Percentiles rank a stretch among this genome's conserved stretches.
Evolutionary conservation across 2,329 filamentous ascomycete species (phyloP).

Genomic region (Cercospora zeina): DNA sequence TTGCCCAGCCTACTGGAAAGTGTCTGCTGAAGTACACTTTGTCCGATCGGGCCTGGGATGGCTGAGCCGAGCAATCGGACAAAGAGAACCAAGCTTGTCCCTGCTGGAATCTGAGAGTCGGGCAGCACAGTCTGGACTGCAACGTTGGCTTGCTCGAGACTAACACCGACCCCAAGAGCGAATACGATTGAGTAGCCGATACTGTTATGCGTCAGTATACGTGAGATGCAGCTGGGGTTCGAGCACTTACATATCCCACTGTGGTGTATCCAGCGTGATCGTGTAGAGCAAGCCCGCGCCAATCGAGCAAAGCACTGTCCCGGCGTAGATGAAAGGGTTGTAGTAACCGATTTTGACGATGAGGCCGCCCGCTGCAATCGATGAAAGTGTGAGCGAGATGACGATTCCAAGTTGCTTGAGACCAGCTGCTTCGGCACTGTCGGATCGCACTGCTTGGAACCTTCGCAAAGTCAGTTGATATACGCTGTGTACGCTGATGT

Average conservation of each 20-base stretch:
- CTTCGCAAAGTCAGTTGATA: not conserved
- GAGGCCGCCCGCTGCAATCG: slow-evolving; percentile 41
- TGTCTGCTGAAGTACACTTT: slow-evolving; percentile 20
- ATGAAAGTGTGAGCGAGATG: slow-evolving; percentile 45
- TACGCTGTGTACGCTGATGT: not conserved
- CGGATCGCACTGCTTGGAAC: slow-evolving; percentile 26
- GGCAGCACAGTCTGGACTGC: slow-evolving; percentile 22
- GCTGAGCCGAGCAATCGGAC: slow-evolving; percentile 19
- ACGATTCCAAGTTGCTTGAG: slow-evolving; percentile 23
- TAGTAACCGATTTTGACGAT: slow-evolving; percentile 48
- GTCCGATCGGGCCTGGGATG: slow-evolving; percentile 14
- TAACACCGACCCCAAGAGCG: slow-evolving; percentile 20
- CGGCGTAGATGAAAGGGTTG: slow-evolving; percentile 47
- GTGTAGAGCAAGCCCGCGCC: slow-evolving; percentile 46
- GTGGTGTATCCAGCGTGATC: slow-evolving; percentile 17
- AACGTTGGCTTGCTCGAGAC: slow-evolving; percentile 23
- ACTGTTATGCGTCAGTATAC: slow-evolving; percentile 17
- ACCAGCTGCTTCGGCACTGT: slow-evolving; percentile 21
- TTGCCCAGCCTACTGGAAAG: slow-evolving; percentile 12
- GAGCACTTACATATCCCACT: slow-evolving; percentile 28
- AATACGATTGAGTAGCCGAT: slow-evolving; percentile 30
- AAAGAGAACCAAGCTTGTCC: slow-evolving; percentile 17
- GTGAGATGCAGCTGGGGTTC: not conserved
- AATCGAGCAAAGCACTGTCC: slow-evolving; percentile 44
- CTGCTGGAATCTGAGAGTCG: slow-evolving; percentile 18